These are phyloP conservation scores for Cutaneotrichosporon sp. DNA, from an alignment of 1,284 basidiomycete species.

Conservation along the genomic window DNA sequence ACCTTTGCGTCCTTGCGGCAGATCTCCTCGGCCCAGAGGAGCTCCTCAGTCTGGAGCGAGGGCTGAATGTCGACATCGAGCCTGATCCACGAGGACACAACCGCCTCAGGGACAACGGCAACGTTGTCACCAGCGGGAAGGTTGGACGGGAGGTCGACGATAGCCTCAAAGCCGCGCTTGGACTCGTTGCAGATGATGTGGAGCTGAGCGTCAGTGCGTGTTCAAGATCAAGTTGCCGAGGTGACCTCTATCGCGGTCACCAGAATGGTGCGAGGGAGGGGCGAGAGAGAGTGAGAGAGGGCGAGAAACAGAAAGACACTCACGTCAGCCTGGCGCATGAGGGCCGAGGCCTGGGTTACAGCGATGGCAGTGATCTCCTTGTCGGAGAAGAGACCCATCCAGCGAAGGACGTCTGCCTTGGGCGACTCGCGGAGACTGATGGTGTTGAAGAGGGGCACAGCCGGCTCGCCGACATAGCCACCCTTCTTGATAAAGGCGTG, in stretches of 20 bases:
- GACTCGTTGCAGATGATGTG: slow-evolving; percentile 51
- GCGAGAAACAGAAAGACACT: slow-evolving; percentile 21
- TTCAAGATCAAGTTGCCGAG: not conserved
- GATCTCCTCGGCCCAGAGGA: slow-evolving; percentile 54
- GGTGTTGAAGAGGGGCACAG: slow-evolving; percentile 45
- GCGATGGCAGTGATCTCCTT: slow-evolving; percentile 36
- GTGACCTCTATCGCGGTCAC: not conserved
- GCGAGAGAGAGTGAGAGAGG: too few relatives aligned
- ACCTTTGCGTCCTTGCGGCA: slow-evolving; percentile 51
- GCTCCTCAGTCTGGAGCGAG: slow-evolving; percentile 55
- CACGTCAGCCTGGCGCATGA: slow-evolving; percentile 47
- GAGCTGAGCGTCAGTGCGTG: slow-evolving; percentile 32
- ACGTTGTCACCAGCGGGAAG: slow-evolving; percentile 25
- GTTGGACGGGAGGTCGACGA: slow-evolving; percentile 51
- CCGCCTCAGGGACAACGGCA: slow-evolving; percentile 28
- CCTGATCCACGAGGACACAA: slow-evolving; percentile 43
- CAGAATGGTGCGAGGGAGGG: too few relatives aligned
- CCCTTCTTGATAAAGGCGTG: slow-evolving; percentile 35
- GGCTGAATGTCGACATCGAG: slow-evolving; percentile 54
- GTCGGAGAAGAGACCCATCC: slow-evolving; percentile 42
- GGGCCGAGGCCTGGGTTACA: slow-evolving; percentile 18
- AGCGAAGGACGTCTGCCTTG: slow-evolving; percentile 47
- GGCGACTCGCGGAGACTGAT: slow-evolving; percentile 49
- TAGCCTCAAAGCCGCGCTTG: slow-evolving; percentile 48
- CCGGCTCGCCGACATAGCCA: slow-evolving; percentile 24